Percentiles rank a stretch among this genome's conserved stretches.
Conservation (phyloP, 208 protist species). For the Trichomonas tenax region DNA sequence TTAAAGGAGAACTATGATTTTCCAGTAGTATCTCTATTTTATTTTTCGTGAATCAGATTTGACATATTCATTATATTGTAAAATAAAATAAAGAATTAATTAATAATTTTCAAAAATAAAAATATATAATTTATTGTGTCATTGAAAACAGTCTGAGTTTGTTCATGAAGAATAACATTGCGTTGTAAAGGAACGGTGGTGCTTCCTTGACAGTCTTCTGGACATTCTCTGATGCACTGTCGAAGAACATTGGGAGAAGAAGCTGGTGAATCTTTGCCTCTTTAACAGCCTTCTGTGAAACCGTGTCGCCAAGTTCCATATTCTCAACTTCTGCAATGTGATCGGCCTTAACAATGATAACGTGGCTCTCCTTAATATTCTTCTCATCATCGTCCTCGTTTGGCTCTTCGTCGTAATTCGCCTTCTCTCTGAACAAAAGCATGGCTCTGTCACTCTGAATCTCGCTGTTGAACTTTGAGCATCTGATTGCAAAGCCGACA, state of each 20-base stretch:
- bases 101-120: too few relatives aligned
- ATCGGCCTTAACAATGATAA: not conserved
- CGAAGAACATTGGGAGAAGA: not conserved
- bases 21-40: too few relatives aligned
- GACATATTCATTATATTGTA: too few relatives aligned
- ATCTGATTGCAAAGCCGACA: not conserved
- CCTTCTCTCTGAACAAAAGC: not conserved
- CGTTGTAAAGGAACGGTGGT: not conserved
- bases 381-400: not conserved
- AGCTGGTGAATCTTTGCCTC: not conserved
- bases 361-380: not conserved
- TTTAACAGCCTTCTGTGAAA: not conserved
- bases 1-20: too few relatives aligned
- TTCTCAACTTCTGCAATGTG: not conserved
- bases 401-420: not conserved
- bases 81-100: too few relatives aligned
- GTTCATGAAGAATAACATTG: not conserved
- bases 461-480: not conserved
- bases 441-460: not conserved
- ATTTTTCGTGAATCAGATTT: too few relatives aligned
- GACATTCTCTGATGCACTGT: not conserved
- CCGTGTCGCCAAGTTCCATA: not conserved
- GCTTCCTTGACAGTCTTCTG: not conserved
- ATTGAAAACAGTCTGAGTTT: constrained; percentile 6
- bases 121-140: not conserved